Conservation (phyloP, 805 yeast genomes). For the Scheffersomyces stipitis region DNA sequence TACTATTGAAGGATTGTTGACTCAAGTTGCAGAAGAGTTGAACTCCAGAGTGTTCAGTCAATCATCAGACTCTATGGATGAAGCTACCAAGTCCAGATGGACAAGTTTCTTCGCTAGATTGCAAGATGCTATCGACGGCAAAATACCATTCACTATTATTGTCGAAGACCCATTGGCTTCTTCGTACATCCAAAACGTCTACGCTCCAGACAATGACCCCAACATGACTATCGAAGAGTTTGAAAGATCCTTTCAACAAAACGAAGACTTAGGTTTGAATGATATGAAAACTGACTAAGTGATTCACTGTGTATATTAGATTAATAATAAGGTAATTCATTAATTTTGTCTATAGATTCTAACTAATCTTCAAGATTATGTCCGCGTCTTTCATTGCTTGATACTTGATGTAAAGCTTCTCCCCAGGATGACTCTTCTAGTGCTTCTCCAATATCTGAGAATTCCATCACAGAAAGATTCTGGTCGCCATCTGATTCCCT, state of each 20-base stretch:
- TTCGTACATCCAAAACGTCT: conserved; percentile 95
- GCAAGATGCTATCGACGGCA: conserved; percentile 79
- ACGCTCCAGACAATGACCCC: conserved; percentile 98
- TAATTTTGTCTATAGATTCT: too few relatives aligned
- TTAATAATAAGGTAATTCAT: too few relatives aligned
- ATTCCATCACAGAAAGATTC: conserved; percentile 16
- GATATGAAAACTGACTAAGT: conserved; percentile 43
- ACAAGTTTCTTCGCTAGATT: conserved; percentile 68
- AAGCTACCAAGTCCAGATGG: conserved; percentile 80
- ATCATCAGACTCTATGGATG: conserved; percentile 90
- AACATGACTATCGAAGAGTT: conserved; percentile 89
- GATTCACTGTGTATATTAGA: background rate
- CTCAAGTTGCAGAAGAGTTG: conserved; percentile 87
- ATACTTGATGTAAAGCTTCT: conserved; percentile 21
- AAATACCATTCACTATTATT: conserved; percentile 73
- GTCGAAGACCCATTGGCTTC: conserved; percentile 97
- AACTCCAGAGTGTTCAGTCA: conserved; percentile 80
- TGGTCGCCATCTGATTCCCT: conserved; percentile 7
- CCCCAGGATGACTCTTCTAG: conserved; percentile 27
- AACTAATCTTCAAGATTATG: too few relatives aligned
- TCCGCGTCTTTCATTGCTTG: background rate
- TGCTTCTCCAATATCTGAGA: conserved; percentile 23
- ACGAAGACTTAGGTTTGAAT: conserved; percentile 85
- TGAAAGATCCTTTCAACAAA: conserved; percentile 85
- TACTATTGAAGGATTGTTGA: conserved; percentile 88